A percentile compares a stretch with the other conserved stretches of the same genome.
Conservation (phyloP, 257 asterid genomes). For the Jacaranda mimosifolia region DNA sequence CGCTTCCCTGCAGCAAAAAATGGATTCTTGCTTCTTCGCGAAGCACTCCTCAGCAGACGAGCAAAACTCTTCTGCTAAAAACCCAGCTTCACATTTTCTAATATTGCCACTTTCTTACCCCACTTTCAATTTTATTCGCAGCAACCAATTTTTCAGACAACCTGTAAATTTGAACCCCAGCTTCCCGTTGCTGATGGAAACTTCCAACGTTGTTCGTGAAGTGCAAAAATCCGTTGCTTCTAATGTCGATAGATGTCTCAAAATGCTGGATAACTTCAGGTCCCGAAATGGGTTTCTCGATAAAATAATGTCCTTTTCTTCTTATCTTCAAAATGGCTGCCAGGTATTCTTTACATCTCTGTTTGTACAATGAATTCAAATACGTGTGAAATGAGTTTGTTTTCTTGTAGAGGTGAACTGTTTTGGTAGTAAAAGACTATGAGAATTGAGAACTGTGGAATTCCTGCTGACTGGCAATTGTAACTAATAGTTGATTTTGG, state of each 20-base stretch:
- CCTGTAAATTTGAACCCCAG: constrained; percentile 49
- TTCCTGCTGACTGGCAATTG: too few relatives aligned
- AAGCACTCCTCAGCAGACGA: constrained; percentile 37
- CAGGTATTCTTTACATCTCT: constrained; percentile 49
- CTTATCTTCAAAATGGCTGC: constrained; percentile 53
- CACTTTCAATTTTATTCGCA: constrained; percentile 44
- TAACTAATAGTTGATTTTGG: too few relatives aligned
- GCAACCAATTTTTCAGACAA: constrained; percentile 53
- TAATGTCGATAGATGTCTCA: constrained; percentile 50
- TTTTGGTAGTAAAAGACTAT: neutral
- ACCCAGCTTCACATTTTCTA: constrained; percentile 42
- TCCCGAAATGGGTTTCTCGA: constrained; percentile 54
- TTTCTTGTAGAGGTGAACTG: neutral
- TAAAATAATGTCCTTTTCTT: constrained; percentile 51
- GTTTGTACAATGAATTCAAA: neutral
- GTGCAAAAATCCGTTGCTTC: constrained; percentile 50
- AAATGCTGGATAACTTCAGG: constrained; percentile 45
- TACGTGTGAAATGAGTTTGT: neutral
- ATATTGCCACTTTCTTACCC: constrained; percentile 55
- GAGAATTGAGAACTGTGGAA: too few relatives aligned
- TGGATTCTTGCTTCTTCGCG: constrained; percentile 39
- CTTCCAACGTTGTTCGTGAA: constrained; percentile 55
- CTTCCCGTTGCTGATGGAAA: constrained; percentile 42
- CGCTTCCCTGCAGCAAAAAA: constrained; percentile 16
- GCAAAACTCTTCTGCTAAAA: constrained; percentile 27